phyloP scores from a whole-genome alignment of 805 yeast species.

The Saturnispora halmiae region DNA sequence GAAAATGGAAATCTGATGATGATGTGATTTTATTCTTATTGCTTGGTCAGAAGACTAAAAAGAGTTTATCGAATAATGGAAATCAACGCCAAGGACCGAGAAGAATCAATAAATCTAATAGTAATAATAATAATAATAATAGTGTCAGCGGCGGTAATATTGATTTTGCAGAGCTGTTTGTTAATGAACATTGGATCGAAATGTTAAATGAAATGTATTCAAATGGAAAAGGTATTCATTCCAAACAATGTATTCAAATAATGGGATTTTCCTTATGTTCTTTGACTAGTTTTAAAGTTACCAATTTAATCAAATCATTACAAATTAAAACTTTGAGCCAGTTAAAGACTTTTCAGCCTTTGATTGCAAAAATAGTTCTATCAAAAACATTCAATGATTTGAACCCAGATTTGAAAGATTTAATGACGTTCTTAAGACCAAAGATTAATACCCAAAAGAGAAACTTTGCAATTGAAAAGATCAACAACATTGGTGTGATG shows the following conservation, averaged over 20 bases:
- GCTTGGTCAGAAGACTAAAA: slow-evolving; percentile 32
- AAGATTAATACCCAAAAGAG: not conserved
- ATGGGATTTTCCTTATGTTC: slow-evolving; percentile 46
- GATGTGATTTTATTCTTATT: slow-evolving; percentile 37
- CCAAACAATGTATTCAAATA: slow-evolving; percentile 37
- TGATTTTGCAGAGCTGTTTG: slow-evolving; percentile 47
- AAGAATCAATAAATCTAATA: slow-evolving; percentile 14
- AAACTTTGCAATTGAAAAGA: slow-evolving; percentile 28
- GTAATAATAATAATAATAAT: not conserved
- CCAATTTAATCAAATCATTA: slow-evolving; percentile 35
- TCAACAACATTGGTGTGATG: slow-evolving; percentile 41
- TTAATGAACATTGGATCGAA: slow-evolving; percentile 49
- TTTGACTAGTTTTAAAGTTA: slow-evolving; percentile 35
- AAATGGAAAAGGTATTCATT: slow-evolving; percentile 46
- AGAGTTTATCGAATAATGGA: slow-evolving; percentile 12
- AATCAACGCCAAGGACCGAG: slow-evolving; percentile 13
- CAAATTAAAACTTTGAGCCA: slow-evolving; percentile 36
- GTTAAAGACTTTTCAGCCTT: slow-evolving; percentile 39
- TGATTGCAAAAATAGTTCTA: slow-evolving; percentile 45
- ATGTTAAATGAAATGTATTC: slow-evolving; percentile 48
- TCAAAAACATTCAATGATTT: slow-evolving; percentile 38
- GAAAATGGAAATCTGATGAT: slow-evolving; percentile 39
- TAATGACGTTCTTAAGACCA: slow-evolving; percentile 38
- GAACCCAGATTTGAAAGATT: slow-evolving; percentile 44
- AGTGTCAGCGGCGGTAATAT: too few species aligned